Conservation (phyloP, 805 yeast species). For the Yarrowia osloensis region DNA sequence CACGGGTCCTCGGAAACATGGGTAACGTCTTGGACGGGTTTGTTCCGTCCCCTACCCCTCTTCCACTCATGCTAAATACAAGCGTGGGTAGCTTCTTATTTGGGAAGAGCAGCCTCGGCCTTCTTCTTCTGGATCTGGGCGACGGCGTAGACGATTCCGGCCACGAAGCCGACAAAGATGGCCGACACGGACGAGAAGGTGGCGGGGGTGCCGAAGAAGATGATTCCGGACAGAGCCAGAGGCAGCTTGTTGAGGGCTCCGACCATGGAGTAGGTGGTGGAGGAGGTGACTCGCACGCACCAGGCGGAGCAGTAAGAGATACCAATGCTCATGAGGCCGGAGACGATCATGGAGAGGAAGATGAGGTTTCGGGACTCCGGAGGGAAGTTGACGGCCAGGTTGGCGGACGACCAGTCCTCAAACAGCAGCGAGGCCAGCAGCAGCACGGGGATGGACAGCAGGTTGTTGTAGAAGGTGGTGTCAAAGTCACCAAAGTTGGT, state of each 20-base stretch:
- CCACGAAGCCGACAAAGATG: conserved; percentile 87
- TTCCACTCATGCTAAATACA: background rate
- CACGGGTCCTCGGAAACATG: background rate
- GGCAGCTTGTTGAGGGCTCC: conserved; percentile 99
- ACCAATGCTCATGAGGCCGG: conserved; percentile 94
- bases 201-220: conserved; percentile 93
- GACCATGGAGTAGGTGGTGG: conserved; percentile 98
- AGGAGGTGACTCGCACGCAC: conserved; percentile 99
- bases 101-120: conserved; percentile 40
- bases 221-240: conserved; percentile 89
- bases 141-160: conserved; percentile 94
- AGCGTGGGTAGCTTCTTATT: background rate
- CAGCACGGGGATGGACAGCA: conserved; percentile 88
- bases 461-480: conserved; percentile 97
- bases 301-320: conserved; percentile 98
- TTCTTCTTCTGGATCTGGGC: conserved; percentile 89
- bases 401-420: conserved; percentile 91
- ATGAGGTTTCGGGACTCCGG: conserved; percentile 65
- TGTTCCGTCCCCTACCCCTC: background rate
- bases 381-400: conserved; percentile 78
- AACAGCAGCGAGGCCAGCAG: conserved; percentile 69
- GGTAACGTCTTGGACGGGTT: background rate
- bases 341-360: conserved; percentile 79
- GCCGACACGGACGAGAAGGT: conserved; percentile 91
- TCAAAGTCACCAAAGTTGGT: conserved; percentile 90